Evolutionary conservation across 495 filamentous ascomycete genomes (phyloP).

Genomic region (Penicillium egyptiacum): DNA sequence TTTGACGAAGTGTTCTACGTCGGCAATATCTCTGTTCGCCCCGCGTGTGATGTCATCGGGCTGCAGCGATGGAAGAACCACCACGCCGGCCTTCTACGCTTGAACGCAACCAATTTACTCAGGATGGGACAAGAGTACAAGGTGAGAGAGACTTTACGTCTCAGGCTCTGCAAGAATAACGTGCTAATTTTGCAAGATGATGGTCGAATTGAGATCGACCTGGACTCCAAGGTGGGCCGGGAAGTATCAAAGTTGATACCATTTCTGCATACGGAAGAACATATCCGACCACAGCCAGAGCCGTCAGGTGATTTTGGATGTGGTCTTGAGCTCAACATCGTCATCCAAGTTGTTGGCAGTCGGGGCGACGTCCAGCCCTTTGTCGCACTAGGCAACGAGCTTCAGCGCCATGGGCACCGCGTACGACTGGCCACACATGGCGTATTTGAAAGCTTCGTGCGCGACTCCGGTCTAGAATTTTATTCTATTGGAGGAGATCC

Average conservation of each 20-base stretch:
- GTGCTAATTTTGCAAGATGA: constrained; percentile 7
- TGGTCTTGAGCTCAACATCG: constrained; percentile 36
- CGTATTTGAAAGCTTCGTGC: constrained; percentile 56
- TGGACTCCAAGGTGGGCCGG: constrained; percentile 13
- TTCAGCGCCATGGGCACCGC: constrained; percentile 44
- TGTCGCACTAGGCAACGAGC: constrained; percentile 48
- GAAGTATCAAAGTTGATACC: constrained; percentile 11
- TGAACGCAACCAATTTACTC: constrained; percentile 2
- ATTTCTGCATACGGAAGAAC: constrained; percentile 4
- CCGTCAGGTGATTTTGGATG: background rate
- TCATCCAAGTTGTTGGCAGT: constrained; percentile 55
- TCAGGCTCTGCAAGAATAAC: background rate
- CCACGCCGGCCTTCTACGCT: constrained; percentile 3
- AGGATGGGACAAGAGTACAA: constrained; percentile 6
- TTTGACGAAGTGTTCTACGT: background rate
- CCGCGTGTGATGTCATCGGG: constrained; percentile 5
- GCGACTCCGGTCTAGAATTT: constrained; percentile 55
- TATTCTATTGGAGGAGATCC: constrained; percentile 62
- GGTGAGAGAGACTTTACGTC: background rate
- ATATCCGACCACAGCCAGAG: background rate
- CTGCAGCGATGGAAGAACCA: constrained; percentile 2
- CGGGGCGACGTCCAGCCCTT: constrained; percentile 54
- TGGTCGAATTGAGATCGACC: constrained; percentile 15
- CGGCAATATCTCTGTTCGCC: background rate
- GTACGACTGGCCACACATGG: constrained; percentile 62